These are phyloP conservation scores for Colletotrichum gigasporum DNA, from an alignment of 2,329 filamentous ascomycete genomes.

Conservation along the genomic window DNA sequence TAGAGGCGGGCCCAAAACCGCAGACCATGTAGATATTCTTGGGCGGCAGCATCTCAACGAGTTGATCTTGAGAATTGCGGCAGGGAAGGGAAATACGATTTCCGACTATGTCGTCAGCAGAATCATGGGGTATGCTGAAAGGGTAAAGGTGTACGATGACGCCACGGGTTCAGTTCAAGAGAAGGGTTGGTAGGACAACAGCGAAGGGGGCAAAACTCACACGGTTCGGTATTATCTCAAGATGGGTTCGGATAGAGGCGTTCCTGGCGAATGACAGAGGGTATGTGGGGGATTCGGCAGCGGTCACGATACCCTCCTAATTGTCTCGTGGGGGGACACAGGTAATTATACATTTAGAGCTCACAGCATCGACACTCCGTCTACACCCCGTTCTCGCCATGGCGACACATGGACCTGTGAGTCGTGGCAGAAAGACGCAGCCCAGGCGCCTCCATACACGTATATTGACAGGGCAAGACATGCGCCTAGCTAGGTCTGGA, in stretches of 20 bases:
- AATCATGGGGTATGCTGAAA: slow-evolving; percentile 83
- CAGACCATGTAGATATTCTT: slow-evolving; percentile 96
- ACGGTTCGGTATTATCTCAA: neutral
- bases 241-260: slow-evolving; percentile 8
- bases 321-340: neutral
- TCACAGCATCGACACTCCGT: neutral
- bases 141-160: slow-evolving; percentile 83
- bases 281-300: neutral
- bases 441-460: too few relatives aligned
- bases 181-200: neutral
- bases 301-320: slow-evolving; percentile 10
- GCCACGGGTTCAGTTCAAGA: slow-evolving; percentile 30
- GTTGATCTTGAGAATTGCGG: slow-evolving; percentile 85
- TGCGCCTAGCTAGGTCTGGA: too few relatives aligned
- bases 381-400: too few relatives aligned
- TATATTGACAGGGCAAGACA: too few relatives aligned
- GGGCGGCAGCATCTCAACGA: slow-evolving; percentile 91
- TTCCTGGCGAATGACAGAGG: slow-evolving; percentile 6
- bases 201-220: neutral
- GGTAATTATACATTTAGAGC: neutral
- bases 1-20: slow-evolving; percentile 74
- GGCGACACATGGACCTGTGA: too few relatives aligned
- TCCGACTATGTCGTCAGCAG: slow-evolving; percentile 81
- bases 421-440: too few relatives aligned
- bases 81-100: slow-evolving; percentile 84